These are phyloP conservation scores for Cynanchum wilfordii DNA, from an alignment of 257 asterid genomes.

Conservation along the genomic window DNA sequence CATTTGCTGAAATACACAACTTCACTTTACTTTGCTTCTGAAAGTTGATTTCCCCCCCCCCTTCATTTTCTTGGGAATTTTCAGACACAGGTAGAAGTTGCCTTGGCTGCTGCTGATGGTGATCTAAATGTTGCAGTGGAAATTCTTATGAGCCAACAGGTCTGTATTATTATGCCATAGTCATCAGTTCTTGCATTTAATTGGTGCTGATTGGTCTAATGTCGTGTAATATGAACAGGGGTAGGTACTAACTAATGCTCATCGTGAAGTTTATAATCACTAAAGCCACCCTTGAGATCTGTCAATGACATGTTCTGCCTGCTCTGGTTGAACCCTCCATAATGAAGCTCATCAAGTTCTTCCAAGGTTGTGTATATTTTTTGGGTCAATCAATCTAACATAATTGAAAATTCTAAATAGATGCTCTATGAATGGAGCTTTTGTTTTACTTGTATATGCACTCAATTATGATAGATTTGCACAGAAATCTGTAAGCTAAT, in stretches of 20 bases:
- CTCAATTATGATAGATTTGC: not conserved
- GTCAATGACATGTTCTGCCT: not conserved
- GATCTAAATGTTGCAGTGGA: conserved; percentile 82
- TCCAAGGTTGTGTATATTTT: conserved; percentile 4
- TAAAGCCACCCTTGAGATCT: not conserved
- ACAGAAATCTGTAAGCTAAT: not conserved
- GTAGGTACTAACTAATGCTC: not conserved
- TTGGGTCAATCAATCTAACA: conserved; percentile 1
- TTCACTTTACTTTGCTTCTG: not conserved
- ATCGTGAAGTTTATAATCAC: not conserved
- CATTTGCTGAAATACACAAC: not conserved
- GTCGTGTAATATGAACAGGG: conserved; percentile 1
- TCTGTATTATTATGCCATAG: conserved; percentile 16
- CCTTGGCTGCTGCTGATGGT: conserved; percentile 89
- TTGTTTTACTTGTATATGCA: not conserved
- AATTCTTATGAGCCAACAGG: conserved; percentile 97
- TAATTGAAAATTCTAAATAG: not conserved
- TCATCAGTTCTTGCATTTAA: not conserved
- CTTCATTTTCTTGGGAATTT: not conserved
- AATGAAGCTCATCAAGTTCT: not conserved
- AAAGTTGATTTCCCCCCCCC: not conserved
- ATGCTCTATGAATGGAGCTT: not conserved
- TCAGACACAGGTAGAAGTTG: conserved; percentile 96
- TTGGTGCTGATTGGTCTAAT: not conserved
- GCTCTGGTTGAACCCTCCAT: not conserved